Evolutionary conservation across 169 alveolate genomes (phyloP), one percentile per base, ranked within the genome.

Genomic region (Eimeria maxima): DNA sequence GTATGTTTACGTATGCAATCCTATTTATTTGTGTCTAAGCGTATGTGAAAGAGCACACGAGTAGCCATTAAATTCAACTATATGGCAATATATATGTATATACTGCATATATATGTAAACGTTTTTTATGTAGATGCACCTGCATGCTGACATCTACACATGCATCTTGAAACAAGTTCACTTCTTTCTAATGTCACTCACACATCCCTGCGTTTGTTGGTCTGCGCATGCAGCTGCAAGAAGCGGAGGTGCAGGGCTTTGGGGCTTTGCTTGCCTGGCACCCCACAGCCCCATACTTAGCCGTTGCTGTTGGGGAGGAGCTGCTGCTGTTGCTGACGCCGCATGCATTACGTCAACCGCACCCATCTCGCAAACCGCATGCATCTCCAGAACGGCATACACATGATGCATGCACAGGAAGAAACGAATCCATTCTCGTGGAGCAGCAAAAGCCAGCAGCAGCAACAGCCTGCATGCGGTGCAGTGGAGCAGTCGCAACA

Each of bases 231-330:
- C 57, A 76, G 87, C 87, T n/a, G 13, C 47, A 76, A 27, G 60
- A 76, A 47, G 29, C 38, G 57, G 44, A 47, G 57, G 27, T 13
- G 44, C 27, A 11, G n/a, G 44, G 29, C 0, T 76, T 42, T 47
- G 33, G 57, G 20, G 87, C 87, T 22, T 42, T 76, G 57, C 33
- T 76, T 20, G 33, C 87, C 27, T 76, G 87, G 87, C 87, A 76
- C 57, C 87, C 87, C 22, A 13, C 18, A 16, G 87, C 27, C 22
- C 87, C 87, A n/a, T 76, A 55, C 60, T 47, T 76, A 55, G 87
- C 87, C 33, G 87, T 76, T 29, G 87, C 87, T 3, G 33, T n/a
- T 13, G 87, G 60, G 45, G 87, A 76, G 53, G 87, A 76, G 45
- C 27, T 76, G n/a, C 33, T 14, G 57, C n/a, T 76, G 60, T 55